Evolutionary conservation across 306 rosid genomes (phyloP), one percentile per base, ranked within the genome.

Genomic region (Vigna nakashimae): DNA sequence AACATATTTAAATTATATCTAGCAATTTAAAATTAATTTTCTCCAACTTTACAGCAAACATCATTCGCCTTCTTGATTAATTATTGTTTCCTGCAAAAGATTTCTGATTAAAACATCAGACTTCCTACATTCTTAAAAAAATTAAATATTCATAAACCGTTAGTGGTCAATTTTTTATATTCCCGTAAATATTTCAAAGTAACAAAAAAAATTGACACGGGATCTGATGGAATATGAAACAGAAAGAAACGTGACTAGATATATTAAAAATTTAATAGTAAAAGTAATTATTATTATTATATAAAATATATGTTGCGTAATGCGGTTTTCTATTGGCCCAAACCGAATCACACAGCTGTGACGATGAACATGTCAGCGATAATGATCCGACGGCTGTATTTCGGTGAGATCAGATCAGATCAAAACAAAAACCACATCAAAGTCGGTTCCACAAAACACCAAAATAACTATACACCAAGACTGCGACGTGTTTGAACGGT

Each of bases 361-460:
- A 38, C 9, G 22, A 73, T 14, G 9, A 24, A 32, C 67, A 58
- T 66, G 51, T 8, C 20, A 20, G 28, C 30, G 30, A 65, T 43
- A 62, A 53, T 63, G 14, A 45, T 11, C 15, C 1, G 53, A 65
- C 70, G 16, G 9, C 24, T 69, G 73, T 38, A 6, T 9, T 53
- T 69, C 26, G 52, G 13, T 77, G 43, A 78, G 49, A 73, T 72
- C 65, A 8, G 11, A 40, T 40, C 45, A 40, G 10, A 40, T 7
- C 38, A 36, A 60, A 15, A 20, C 68, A 42, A 6, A 65, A 43
- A 17, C 6, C 12, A 43, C 5, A 73, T 65, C 78, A 71, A 80
- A 86, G 66, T 75, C 77, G 30, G 83, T 84, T 43, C 48, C 66
- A 76, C 77, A 89, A 71, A 76, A 53, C 24, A 75, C 70, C 82